Evolutionary conservation across 768 basidiomycete species (phyloP).

Genomic region (Russula sp.): DNA sequence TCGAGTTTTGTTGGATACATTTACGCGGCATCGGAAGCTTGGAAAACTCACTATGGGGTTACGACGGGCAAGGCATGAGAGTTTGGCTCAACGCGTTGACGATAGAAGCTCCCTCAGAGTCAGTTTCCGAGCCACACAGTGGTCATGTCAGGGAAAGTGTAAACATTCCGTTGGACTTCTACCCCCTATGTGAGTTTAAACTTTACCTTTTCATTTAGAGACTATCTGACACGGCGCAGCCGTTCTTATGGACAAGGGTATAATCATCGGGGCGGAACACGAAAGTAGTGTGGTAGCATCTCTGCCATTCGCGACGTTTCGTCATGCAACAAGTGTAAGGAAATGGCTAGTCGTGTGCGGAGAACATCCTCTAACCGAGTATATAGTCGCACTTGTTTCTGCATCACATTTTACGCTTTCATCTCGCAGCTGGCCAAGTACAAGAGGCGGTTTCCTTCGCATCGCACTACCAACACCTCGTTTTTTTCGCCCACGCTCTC

Average conservation of each 20-base stretch:
- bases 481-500: constrained; percentile 89
- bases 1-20: constrained; percentile 99
- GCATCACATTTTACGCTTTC: constrained; percentile 81
- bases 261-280: constrained; percentile 93
- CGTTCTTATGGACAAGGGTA: constrained; percentile 97
- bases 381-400: constrained; percentile 86
- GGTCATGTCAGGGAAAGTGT: constrained; percentile 86
- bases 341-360: not conserved
- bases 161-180: constrained; percentile 87
- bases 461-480: constrained; percentile 75
- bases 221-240: constrained; percentile 40
- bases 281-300: constrained; percentile 70
- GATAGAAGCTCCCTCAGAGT: constrained; percentile 52
- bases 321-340: constrained; percentile 83
- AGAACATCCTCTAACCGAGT: not conserved
- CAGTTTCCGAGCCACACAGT: constrained; percentile 30
- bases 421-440: constrained; percentile 56
- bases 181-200: constrained; percentile 74
- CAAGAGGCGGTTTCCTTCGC: constrained; percentile 83
- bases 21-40: constrained; percentile 85
- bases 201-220: constrained; percentile 10
- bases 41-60: constrained; percentile 97
- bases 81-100: constrained; percentile 95
- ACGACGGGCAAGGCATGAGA: constrained; percentile 81
- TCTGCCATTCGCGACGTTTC: constrained; percentile 84